Base-by-base conservation (phyloP, 2,329 filamentous ascomycete genomes). In the Paecilomyces sp. region DNA sequence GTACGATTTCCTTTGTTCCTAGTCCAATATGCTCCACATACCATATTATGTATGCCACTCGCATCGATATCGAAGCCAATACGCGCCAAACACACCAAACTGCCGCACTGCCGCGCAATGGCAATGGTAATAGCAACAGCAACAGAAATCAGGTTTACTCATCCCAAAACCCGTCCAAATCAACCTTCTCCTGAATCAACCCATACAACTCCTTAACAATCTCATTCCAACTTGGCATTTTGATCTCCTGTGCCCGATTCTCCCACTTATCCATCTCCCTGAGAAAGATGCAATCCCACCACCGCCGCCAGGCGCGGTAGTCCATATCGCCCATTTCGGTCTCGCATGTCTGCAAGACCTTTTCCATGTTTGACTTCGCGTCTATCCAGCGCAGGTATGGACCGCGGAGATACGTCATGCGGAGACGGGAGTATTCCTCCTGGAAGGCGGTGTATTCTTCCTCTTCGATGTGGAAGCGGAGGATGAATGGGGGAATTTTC, bases 231-330 rank as follows among this genome's bases (percentile, higher is more conserved):
- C 58, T 58, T 1, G 72, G 72, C 15, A 74, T 15, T 0, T 51
- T 18, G 15, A 73, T n/a, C 1, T 59, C 47, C 3, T 64, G 18
- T 8, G 70, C 12, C 9, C 57, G 64, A 2, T 31, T 34, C 58
- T 72, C 69, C 72, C 70, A 74, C 34, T 64, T 62, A 7, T 31
- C 28, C 68, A 71, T 73, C 47, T 70, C 65, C 2, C 9, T 11
- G 1, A 64, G 54, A 55, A 70, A 74, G 1, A 18, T 28, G 1
- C 53, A n/a, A 47, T 47, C 30, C 67, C 67, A 73, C 66, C 71
- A 74, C 7, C 53, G 22, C 24, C 57, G 54, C 62, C 67, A 69
- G 56, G 67, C 57, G 0, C n/a, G n/a, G 30, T 61, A 62, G 8
- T 66, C 60, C 56, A 61, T 54, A 12, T 62, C 33, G 6, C 56